phyloP scores from a whole-genome alignment of 306 rosid species.

The Oxytropis ochrocephala region DNA sequence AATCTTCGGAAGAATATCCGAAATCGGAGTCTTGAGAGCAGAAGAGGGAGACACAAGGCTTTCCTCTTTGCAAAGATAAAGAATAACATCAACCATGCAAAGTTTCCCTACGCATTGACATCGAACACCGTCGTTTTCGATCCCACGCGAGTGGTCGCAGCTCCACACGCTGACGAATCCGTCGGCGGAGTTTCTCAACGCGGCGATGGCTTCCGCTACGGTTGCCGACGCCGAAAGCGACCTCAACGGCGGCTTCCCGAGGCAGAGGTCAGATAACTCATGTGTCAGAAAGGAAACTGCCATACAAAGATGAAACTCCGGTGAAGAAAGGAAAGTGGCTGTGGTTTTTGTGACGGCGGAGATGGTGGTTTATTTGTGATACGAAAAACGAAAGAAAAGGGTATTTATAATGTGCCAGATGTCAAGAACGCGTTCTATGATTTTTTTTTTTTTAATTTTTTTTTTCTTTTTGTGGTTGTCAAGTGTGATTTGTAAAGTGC shows the following conservation, averaged over 20 bases:
- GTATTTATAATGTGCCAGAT: too few relatives aligned
- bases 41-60: conserved; percentile 52
- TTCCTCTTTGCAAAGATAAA: conserved; percentile 52
- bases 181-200: conserved; percentile 56
- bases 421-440: too few relatives aligned
- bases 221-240: conserved; percentile 56
- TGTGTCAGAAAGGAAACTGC: conserved; percentile 73
- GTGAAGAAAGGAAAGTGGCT: not conserved
- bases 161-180: conserved; percentile 76
- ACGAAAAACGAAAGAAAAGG: too few relatives aligned
- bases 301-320: conserved; percentile 51
- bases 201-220: conserved; percentile 62
- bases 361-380: too few relatives aligned
- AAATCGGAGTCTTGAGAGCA: conserved; percentile 64
- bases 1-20: conserved; percentile 35
- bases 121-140: not conserved
- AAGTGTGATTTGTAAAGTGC: too few relatives aligned
- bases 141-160: conserved; percentile 24
- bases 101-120: conserved; percentile 71
- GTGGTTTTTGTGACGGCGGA: not conserved
- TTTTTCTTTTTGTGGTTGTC: too few relatives aligned
- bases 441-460: too few relatives aligned
- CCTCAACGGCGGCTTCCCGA: conserved; percentile 92
- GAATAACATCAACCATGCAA: conserved; percentile 78
- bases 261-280: conserved; percentile 95